These are phyloP conservation scores for Phytomonas sp. DNA, from an alignment of 208 protist genomes.

Conservation along the genomic window DNA sequence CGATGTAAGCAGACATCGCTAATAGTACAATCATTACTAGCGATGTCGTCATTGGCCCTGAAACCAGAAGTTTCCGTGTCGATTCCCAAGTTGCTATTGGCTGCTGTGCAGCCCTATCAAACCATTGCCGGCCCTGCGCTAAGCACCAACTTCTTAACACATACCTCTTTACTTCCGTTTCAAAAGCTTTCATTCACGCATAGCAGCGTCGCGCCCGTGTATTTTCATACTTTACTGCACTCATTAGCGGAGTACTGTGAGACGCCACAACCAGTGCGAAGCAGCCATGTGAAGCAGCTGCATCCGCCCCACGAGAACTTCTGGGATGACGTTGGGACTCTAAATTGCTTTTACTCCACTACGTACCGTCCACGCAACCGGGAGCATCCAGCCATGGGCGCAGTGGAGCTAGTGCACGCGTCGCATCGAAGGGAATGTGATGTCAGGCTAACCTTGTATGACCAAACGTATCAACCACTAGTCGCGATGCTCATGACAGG, in stretches of 20 bases:
- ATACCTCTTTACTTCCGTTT: constrained; percentile 54
- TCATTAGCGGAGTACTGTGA: constrained; percentile 71
- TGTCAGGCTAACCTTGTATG: constrained; percentile 65
- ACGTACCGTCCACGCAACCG: constrained; percentile 10
- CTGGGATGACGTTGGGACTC: constrained; percentile 52
- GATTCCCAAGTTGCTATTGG: constrained; percentile 48
- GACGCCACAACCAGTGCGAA: constrained; percentile 41
- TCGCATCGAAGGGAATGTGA: constrained; percentile 50
- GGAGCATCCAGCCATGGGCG: constrained; percentile 49
- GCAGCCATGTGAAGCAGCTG: constrained; percentile 33
- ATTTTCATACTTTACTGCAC: constrained; percentile 73
- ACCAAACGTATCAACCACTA: constrained; percentile 31
- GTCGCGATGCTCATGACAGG: constrained; percentile 66
- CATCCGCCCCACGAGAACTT: constrained; percentile 54
- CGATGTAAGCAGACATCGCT: not conserved
- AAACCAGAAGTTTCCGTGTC: constrained; percentile 28
- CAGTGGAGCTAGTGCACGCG: constrained; percentile 54
- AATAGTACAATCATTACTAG: not conserved
- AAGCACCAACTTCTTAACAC: constrained; percentile 47
- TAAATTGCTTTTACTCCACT: constrained; percentile 72
- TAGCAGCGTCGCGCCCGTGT: constrained; percentile 32
- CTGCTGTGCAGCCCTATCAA: constrained; percentile 76
- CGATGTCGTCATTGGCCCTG: constrained; percentile 14
- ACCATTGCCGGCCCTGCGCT: constrained; percentile 74
- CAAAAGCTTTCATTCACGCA: constrained; percentile 48